Evolutionary conservation across 257 asterid genomes (phyloP).

Genomic region (Fraxinus excelsior): DNA sequence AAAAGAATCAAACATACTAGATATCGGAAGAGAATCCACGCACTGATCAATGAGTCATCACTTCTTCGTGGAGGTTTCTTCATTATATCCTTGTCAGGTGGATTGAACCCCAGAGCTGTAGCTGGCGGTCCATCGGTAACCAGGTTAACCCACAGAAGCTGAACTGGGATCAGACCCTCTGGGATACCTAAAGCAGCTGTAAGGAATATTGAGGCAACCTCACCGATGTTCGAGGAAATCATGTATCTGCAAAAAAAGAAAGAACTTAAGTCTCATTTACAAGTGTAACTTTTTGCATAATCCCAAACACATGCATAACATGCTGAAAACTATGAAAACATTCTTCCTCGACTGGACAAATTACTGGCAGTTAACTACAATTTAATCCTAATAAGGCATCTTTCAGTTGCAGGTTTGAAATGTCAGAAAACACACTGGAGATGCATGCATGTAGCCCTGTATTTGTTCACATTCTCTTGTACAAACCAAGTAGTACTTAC

Average conservation of each 20-base stretch:
- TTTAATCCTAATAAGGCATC: background rate
- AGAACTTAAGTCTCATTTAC: background rate
- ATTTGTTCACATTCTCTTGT: background rate
- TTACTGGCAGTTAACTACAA: no score
- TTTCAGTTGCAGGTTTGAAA: background rate
- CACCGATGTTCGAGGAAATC: constrained; percentile 99
- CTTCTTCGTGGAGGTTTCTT: constrained; percentile 91
- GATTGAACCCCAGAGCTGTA: constrained; percentile 97
- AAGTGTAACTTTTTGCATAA: background rate
- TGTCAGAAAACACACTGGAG: background rate
- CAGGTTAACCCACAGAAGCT: constrained; percentile 97
- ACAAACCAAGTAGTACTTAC: background rate
- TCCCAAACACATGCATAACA: no score
- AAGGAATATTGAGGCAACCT: constrained; percentile 88
- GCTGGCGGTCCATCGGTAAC: constrained; percentile 99
- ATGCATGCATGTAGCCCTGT: background rate
- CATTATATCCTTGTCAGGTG: constrained; percentile 97
- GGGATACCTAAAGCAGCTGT: constrained; percentile 98
- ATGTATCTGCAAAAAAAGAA: constrained; percentile 64
- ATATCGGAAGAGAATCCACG: constrained; percentile 96
- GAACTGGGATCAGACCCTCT: constrained; percentile 97
- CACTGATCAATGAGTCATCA: constrained; percentile 85
- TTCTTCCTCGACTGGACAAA: no score
- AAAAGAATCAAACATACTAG: constrained; percentile 44
- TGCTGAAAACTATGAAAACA: no score